Evolutionary conservation across 345 rosid species (phyloP), one percentile per base, ranked within the genome.

Genomic region (Pseudoturritis turrita): DNA sequence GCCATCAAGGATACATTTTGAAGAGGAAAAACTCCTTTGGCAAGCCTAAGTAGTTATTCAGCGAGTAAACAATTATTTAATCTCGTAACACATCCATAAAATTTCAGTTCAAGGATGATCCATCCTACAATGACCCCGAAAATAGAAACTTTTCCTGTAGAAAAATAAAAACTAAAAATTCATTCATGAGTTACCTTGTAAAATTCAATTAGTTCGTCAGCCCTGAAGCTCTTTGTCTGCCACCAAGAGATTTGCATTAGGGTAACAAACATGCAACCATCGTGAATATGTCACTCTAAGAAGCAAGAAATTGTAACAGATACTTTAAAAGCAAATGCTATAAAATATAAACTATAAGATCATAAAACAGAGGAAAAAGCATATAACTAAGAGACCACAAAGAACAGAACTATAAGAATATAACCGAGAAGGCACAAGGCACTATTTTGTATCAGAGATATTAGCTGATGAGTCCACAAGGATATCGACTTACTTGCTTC

Each of bases 161-260:
- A 0, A 39, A 53, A 53, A n/a, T n/a, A n/a, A n/a, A n/a, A n/a
- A n/a, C n/a, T n/a, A 67, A 67, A 5, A 64, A 33, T 7, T 62
- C 5, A 36, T 46, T 26, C 18, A 28, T 15, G 31, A 62, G 81
- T 76, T 77, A 92, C 96, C 84, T 82, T 83, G 81, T 89, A 92
- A 66, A 84, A 86, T 68, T 89, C 91, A 82, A 87, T 88, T 72
- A 92, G 81, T 62, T 83, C 89, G 65, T 86, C 85, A 76, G 92
- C 95, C 86, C 82, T 89, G 85, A 82, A 92, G 72, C 29, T 77
- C 80, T 81, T 85, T 14, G 58, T 86, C 96, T 92, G 71, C 66
- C n/a, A 61, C 10, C 71, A 77, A 43, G 43, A 49, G 63, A 33
- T 62, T 74, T 22, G 72, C 23, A 47, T 70, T 53, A 33, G 56